Conservation (phyloP, 331 rosid species). For the Saraca asoca region DNA sequence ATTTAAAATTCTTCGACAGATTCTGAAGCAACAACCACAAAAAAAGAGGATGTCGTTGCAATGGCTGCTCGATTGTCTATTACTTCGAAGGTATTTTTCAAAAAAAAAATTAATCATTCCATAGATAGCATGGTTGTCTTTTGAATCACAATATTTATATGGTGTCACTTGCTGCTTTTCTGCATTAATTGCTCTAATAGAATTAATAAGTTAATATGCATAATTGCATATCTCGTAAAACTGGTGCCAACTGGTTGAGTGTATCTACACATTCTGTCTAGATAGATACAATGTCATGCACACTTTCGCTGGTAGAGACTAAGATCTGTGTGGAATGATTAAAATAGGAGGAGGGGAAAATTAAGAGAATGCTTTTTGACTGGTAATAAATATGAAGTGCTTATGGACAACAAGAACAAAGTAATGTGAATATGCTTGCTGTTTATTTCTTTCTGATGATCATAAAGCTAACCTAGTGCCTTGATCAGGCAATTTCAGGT, state of each 20-base stretch:
- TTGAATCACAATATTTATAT: conserved; percentile 2
- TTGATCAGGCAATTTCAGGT: too few species aligned
- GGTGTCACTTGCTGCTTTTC: neutral
- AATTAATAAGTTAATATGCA: neutral
- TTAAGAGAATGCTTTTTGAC: neutral
- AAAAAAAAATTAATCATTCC: conserved; percentile 23
- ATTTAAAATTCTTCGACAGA: conserved; percentile 48
- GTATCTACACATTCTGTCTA: neutral
- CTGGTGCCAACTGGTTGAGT: neutral
- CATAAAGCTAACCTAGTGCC: neutral
- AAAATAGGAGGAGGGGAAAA: neutral
- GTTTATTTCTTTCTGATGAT: neutral
- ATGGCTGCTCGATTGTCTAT: conserved; percentile 83
- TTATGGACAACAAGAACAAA: neutral
- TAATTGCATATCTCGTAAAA: conserved; percentile 5
- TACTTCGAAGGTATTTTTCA: conserved; percentile 69
- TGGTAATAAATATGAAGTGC: conserved; percentile 2
- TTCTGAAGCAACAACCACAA: conserved; percentile 52
- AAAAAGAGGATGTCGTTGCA: conserved; percentile 64
- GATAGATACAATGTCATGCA: too few species aligned
- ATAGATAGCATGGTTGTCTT: conserved; percentile 11
- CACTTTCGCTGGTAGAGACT: conserved; percentile 19
- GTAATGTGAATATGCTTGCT: conserved; percentile 20
- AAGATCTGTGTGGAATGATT: conserved; percentile 1
- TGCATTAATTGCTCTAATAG: conserved; percentile 28